phyloP scores from a whole-genome alignment of 768 basidiomycete genomes.

The Saitozyma sp. region DNA sequence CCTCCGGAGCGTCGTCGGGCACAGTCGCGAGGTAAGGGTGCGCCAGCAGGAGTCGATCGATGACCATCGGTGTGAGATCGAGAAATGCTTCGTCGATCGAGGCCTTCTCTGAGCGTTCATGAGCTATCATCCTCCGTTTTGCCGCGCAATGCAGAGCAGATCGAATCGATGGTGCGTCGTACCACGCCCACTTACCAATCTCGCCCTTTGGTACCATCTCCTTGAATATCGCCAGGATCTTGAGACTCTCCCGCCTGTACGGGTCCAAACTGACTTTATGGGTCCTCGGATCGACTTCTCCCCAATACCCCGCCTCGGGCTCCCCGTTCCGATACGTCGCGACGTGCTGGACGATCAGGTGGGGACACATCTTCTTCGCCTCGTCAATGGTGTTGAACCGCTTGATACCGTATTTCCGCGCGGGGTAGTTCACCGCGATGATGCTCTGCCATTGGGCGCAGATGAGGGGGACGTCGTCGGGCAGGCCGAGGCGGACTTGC shows the following conservation, averaged over 20 bases:
- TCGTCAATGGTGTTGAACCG: conserved; percentile 59
- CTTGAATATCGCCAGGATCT: conserved; percentile 80
- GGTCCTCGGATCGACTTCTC: conserved; percentile 80
- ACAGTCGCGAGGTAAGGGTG: conserved; percentile 74
- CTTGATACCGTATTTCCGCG: conserved; percentile 89
- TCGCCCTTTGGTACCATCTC: conserved; percentile 75
- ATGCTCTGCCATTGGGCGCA: conserved; percentile 53
- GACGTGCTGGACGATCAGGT: conserved; percentile 82
- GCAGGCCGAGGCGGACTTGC: conserved; percentile 71
- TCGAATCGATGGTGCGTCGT: not conserved
- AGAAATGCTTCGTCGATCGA: conserved; percentile 97
- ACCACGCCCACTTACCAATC: conserved; percentile 61
- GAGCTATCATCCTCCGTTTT: not conserved
- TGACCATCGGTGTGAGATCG: conserved; percentile 81
- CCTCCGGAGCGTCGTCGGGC: conserved; percentile 68
- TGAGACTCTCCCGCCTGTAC: conserved; percentile 85
- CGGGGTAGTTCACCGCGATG: conserved; percentile 95
- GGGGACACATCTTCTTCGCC: conserved; percentile 80
- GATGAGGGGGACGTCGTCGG: conserved; percentile 45
- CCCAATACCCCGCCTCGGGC: conserved; percentile 82
- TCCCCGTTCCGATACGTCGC: conserved; percentile 73
- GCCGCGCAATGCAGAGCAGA: not conserved
- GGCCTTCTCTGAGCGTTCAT: conserved; percentile 73
- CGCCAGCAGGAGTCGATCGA: conserved; percentile 67
- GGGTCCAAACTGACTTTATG: conserved; percentile 96